Percentiles rank a stretch among this genome's conserved stretches.
Evolutionary conservation across 1,139 yeast genomes (phyloP).

Genomic region (Magnusiomyces suaveolens): DNA sequence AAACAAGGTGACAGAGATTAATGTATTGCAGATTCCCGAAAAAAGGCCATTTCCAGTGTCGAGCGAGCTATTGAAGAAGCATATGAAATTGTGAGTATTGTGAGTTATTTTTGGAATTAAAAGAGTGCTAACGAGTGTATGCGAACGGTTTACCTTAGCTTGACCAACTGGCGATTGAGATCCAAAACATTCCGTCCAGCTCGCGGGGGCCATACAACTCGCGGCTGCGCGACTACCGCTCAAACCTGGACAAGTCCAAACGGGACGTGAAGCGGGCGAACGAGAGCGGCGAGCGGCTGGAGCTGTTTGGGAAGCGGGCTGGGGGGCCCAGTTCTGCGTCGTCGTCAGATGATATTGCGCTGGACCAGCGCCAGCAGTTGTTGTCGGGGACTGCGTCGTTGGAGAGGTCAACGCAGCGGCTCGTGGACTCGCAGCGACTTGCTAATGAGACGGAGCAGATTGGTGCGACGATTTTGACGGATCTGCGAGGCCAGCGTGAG

Average conservation of each 20-base stretch:
- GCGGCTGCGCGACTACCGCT: slow-evolving; percentile 57
- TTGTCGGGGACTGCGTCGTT: slow-evolving; percentile 70
- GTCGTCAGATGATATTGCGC: slow-evolving; percentile 39
- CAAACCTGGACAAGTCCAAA: slow-evolving; percentile 52
- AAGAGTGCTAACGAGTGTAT: too few species aligned
- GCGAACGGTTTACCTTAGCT: slow-evolving; percentile 26
- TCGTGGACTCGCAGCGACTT: slow-evolving; percentile 78
- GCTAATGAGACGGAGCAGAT: slow-evolving; percentile 88
- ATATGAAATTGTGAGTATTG: slow-evolving; percentile 46
- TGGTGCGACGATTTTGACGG: slow-evolving; percentile 85
- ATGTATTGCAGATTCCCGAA: slow-evolving; percentile 15
- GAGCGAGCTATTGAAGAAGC: slow-evolving; percentile 71
- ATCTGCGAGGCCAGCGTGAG: slow-evolving; percentile 86
- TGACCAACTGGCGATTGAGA: slow-evolving; percentile 74
- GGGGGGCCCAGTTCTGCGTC: slow-evolving; percentile 22
- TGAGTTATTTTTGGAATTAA: too few species aligned
- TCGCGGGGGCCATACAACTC: slow-evolving; percentile 61
- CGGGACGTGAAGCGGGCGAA: slow-evolving; percentile 34
- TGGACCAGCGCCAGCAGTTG: slow-evolving; percentile 73
- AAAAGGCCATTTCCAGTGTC: slow-evolving; percentile 37
- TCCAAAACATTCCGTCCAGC: slow-evolving; percentile 67
- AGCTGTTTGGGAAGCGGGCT: slow-evolving; percentile 53
- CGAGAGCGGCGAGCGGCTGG: slow-evolving; percentile 53
- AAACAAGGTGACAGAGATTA: not conserved
- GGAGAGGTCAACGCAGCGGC: slow-evolving; percentile 72